phyloP scores from a whole-genome alignment of 2,329 filamentous ascomycete genomes.

The Diaporthe vexans region DNA sequence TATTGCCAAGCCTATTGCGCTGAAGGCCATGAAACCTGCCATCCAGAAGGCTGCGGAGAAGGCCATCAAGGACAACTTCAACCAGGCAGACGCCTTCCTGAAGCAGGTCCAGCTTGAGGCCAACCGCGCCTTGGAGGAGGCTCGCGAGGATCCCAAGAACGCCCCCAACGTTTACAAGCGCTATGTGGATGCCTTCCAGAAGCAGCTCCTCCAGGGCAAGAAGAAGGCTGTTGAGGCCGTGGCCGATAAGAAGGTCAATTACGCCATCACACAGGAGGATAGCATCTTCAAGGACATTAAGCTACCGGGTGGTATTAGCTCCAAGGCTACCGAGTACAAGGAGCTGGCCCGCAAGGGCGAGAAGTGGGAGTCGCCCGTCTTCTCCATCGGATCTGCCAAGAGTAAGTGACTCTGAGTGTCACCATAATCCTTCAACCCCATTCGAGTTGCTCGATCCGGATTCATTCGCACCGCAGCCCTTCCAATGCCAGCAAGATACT shows the following conservation, averaged over 20 bases:
- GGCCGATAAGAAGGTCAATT: conserved; percentile 81
- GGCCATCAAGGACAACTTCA: conserved; percentile 86
- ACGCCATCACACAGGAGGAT: conserved; percentile 88
- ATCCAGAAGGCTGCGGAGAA: conserved; percentile 92
- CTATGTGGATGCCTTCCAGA: conserved; percentile 82
- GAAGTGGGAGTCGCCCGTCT: conserved; percentile 94
- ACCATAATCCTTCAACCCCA: no score
- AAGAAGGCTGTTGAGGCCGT: conserved; percentile 76
- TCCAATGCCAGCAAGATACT: neutral
- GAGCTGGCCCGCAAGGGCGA: conserved; percentile 90
- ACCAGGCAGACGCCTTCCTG: conserved; percentile 78
- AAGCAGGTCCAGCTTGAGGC: conserved; percentile 88
- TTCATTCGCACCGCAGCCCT: neutral
- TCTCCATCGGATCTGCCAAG: conserved; percentile 84
- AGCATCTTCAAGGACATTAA: conserved; percentile 90
- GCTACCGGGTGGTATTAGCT: conserved; percentile 88
- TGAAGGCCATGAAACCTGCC: conserved; percentile 86
- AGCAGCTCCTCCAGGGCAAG: conserved; percentile 81
- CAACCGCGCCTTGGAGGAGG: conserved; percentile 76
- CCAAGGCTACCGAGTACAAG: conserved; percentile 94
- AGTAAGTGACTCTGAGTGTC: conserved; percentile 48
- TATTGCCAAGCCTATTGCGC: conserved; percentile 87
- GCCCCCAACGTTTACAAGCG: conserved; percentile 88
- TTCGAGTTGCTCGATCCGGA: no score
- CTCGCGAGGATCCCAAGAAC: conserved; percentile 77